Conservation (phyloP, 371 early-diverging fungal species). For the Apophysomyces trapeziformis region DNA sequence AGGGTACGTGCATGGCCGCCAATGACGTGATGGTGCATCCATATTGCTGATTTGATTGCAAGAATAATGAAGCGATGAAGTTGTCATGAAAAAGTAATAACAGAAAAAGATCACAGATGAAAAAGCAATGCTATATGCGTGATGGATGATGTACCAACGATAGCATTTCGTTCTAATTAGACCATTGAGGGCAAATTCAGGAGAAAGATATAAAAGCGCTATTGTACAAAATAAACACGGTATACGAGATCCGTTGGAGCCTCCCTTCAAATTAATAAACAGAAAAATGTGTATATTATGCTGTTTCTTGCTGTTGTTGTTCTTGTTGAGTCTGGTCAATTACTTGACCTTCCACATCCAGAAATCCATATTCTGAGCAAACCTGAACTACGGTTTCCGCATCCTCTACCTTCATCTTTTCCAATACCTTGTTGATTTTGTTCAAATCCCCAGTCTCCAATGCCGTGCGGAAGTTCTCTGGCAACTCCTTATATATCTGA, state of each 20-base stretch:
- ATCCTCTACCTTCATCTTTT: slow-evolving; percentile 66
- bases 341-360: slow-evolving; percentile 65
- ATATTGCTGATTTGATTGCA: neutral
- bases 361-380: slow-evolving; percentile 77
- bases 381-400: slow-evolving; percentile 76
- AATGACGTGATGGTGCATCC: slow-evolving; percentile 9
- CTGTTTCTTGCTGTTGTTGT: neutral
- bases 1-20: slow-evolving; percentile 5
- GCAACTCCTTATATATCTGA: slow-evolving; percentile 72
- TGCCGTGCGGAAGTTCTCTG: slow-evolving; percentile 76
- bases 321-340: slow-evolving; percentile 45
- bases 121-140: neutral
- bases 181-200: slow-evolving; percentile 9
- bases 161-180: neutral
- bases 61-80: slow-evolving; percentile 1
- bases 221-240: slow-evolving; percentile 1
- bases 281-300: neutral
- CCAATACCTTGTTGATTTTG: slow-evolving; percentile 82
- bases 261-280: slow-evolving; percentile 9
- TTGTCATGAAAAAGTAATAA: neutral
- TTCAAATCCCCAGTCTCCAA: slow-evolving; percentile 77
- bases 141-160: neutral
- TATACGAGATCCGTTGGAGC: neutral
- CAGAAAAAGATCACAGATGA: neutral
- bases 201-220: neutral